Base-by-base conservation (phyloP, 1,139 yeast genomes). In the Magnusiomyces ingens region DNA sequence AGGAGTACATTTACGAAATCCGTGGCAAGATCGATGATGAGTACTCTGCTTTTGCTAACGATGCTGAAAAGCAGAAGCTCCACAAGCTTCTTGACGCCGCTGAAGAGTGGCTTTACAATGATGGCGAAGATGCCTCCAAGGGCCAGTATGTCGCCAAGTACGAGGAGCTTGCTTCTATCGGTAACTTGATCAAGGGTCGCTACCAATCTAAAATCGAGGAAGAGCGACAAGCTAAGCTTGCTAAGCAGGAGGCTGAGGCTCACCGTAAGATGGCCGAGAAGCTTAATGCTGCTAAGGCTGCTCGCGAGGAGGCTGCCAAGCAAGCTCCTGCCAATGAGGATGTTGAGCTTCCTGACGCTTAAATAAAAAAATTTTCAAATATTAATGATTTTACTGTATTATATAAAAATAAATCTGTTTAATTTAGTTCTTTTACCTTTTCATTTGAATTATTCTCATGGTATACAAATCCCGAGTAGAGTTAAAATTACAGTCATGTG, bases 91-190 rank as follows among this genome's bases (percentile, higher is more conserved):
- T 93, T 70, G 70, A 79, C 68, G 87, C 85, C 71, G 82, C 98
- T 62, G 99, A 94, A 79, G 96, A 93, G 70, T 93, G 99, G 99
- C 81, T 93, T 68, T 94, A 93, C 74, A 96, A 87, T 59, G 99
- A 89, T 55, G 98, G 99, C 68, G 93, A 87, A 70, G 99, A 93
- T 71, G 82, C 98, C 59, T 79, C 91, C 70, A 91, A 93, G 82
- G 99, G 95, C 65, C 89, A 86, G 74, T 93, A 93, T 79, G 85
- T 94, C 75, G 98, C 99, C 68, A 91, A 87, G 76, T 90, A 91
- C 75, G 99, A 94, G 76, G 99, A 93, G 75, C 83, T 93, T 69
- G 95, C 97, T 50, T 80, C 96, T 51, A 78, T 84, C 66, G 99
- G 99, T 73, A 93, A 94, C 79, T 76, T 93, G 64, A 89, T 93